Base-by-base conservation (phyloP, 2,329 filamentous ascomycete species). In the Aspergillus uvarum region DNA sequence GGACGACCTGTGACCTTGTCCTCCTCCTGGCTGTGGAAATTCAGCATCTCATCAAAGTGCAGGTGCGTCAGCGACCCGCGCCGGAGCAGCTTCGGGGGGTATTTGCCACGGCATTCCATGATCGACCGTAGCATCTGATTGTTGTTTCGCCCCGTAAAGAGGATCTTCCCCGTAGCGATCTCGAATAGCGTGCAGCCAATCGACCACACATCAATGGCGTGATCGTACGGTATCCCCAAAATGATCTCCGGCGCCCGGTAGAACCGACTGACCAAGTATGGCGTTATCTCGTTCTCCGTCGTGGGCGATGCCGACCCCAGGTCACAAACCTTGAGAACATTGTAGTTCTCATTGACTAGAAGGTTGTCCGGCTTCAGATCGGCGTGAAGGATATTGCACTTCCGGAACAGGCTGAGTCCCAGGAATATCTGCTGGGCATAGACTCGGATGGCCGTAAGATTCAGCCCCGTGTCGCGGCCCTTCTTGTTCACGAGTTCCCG, bases 341-440 rank as follows among this genome's bases (percentile, higher is more conserved):
- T 96, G 61, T 90, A 88, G 61, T 82, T 87, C 66, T 96, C 91
- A 68, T 94, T 95, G 66, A 94, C 92, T 70, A 99, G 80, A 59
- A 99, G 94, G 70, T 99, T 99, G 84, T 99, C 95, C 8, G 95
- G 95, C 77, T 99, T 99, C 68, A 99, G 77, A 81, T 99, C 95
- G 14, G 94, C 93, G 74, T 99, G 95, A 55, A 99, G 85, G 72
- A 99, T 91, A 75, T 92, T 92, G 80, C 91, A 96, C 72, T 92
- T 94, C 68, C 92, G 89, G 80, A 99, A 86, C 70, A 97, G 88
- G 68, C 88, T 89, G 55, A 99, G 80, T 2, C 92, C 92, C 29
- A 96, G 83, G 74, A 99, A 97, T 75, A 96, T 96, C 77, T 99
- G 95, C 70, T 93, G 89, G 4, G 94, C 91, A 73, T 97, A 99